phyloP scores from a whole-genome alignment of 106 monocot genomes.

The Agapanthus africanus region DNA sequence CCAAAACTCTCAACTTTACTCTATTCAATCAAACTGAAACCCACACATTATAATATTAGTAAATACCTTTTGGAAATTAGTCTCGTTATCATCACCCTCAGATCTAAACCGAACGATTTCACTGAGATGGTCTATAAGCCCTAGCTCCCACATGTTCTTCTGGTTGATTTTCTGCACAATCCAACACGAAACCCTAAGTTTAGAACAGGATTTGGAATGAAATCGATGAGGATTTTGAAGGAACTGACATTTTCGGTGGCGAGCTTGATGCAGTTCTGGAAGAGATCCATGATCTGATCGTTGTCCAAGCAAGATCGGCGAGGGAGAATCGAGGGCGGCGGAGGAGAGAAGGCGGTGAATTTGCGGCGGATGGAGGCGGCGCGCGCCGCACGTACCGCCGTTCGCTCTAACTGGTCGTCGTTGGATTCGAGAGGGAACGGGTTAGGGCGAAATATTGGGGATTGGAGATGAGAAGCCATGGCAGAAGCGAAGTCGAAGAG shows the following conservation, averaged over 20 bases:
- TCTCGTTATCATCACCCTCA: slow-evolving; percentile 70
- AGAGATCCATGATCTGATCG: slow-evolving; percentile 84
- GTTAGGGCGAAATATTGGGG: slow-evolving; percentile 1
- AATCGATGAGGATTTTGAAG: not conserved
- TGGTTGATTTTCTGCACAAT: slow-evolving; percentile 90
- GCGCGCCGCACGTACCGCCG: slow-evolving; percentile 66
- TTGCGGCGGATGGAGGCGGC: slow-evolving; percentile 54
- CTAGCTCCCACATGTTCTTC: slow-evolving; percentile 97
- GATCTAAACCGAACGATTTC: slow-evolving; percentile 62
- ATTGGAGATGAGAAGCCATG: slow-evolving; percentile 6
- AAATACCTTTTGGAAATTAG: slow-evolving; percentile 98
- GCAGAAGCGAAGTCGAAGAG: no score
- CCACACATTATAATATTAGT: no score
- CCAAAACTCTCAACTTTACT: no score
- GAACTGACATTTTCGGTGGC: slow-evolving; percentile 72
- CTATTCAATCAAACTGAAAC: no score
- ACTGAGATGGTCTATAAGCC: slow-evolving; percentile 91
- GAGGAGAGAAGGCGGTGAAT: slow-evolving; percentile 8
- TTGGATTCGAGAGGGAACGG: slow-evolving; percentile 25
- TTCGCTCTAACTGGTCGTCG: slow-evolving; percentile 93
- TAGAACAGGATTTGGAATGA: not conserved
- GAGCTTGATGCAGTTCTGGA: slow-evolving; percentile 98
- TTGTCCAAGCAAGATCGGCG: slow-evolving; percentile 22
- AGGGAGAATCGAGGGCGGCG: not conserved
- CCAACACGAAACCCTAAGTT: slow-evolving; percentile 4